Percentiles rank a stretch among this genome's conserved stretches.
Evolutionary conservation across 2,329 filamentous ascomycete genomes (phyloP).

Genomic region (Periconia digitata): DNA sequence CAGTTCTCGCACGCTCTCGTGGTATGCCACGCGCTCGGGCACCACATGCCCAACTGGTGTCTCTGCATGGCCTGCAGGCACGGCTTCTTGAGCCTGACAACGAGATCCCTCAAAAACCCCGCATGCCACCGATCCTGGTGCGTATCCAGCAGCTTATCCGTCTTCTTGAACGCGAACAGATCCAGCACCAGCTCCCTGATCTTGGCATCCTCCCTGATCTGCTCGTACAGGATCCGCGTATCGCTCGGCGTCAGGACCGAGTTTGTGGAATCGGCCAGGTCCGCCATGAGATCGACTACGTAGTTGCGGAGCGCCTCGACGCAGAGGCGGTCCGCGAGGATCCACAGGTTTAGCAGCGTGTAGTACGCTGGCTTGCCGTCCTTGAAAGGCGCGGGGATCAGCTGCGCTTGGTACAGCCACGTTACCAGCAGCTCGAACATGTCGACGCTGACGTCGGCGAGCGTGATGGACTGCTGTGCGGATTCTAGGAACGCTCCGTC

Average conservation of each 20-base stretch:
- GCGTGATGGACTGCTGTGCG: conserved; percentile 42
- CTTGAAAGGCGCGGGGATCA: conserved; percentile 45
- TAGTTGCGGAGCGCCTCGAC: conserved; percentile 50
- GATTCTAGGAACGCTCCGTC: conserved; percentile 52
- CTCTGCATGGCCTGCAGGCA: conserved; percentile 45
- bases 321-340: conserved; percentile 50
- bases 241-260: conserved; percentile 53
- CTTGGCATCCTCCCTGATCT: conserved; percentile 42
- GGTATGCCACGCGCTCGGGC: conserved; percentile 39
- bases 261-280: conserved; percentile 51
- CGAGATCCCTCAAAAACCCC: conserved; percentile 50
- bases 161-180: conserved; percentile 57
- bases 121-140: conserved; percentile 54
- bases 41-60: conserved; percentile 45
- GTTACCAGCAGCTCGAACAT: conserved; percentile 54
- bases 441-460: conserved; percentile 49
- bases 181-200: conserved; percentile 49
- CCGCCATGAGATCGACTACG: conserved; percentile 46
- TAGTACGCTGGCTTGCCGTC: conserved; percentile 54
- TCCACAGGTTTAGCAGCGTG: conserved; percentile 51
- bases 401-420: conserved; percentile 53
- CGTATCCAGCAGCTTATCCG: conserved; percentile 49
- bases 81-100: conserved; percentile 50
- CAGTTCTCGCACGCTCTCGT: conserved; percentile 41
- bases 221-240: conserved; percentile 52